Conservation (phyloP, 331 rosid species). For the Phaseolus coccineus region DNA sequence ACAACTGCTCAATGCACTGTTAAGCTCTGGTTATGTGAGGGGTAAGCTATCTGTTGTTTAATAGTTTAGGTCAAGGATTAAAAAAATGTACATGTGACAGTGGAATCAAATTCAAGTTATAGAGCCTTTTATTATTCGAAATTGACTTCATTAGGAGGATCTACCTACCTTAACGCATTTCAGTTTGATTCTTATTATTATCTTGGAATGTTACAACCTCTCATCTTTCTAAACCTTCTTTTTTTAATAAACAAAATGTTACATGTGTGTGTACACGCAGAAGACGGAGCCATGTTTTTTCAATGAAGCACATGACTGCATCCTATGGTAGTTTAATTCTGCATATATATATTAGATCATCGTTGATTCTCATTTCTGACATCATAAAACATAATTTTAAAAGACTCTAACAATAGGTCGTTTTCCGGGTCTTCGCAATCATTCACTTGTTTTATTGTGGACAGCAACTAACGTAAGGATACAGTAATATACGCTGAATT, state of each 20-base stretch:
- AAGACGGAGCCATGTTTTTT: constrained; percentile 12
- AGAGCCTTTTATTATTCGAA: constrained; percentile 23
- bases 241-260: neutral
- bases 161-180: constrained; percentile 36
- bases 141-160: constrained; percentile 38
- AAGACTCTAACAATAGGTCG: neutral
- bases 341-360: neutral
- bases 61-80: constrained; percentile 22
- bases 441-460: constrained; percentile 8
- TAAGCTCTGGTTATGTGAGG: constrained; percentile 42
- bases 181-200: constrained; percentile 19
- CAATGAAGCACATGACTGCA: neutral
- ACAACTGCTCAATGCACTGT: constrained; percentile 35
- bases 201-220: constrained; percentile 25
- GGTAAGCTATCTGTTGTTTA: constrained; percentile 38
- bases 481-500: neutral
- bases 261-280: too few species aligned
- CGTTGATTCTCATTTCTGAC: neutral
- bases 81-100: constrained; percentile 33
- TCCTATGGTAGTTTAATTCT: neutral
- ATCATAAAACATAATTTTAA: neutral
- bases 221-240: neutral
- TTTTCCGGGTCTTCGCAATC: neutral
- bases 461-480: neutral
- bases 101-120: constrained; percentile 38